Conservation (phyloP, 2,329 filamentous ascomycete species). For the Septoria petroselini region DNA sequence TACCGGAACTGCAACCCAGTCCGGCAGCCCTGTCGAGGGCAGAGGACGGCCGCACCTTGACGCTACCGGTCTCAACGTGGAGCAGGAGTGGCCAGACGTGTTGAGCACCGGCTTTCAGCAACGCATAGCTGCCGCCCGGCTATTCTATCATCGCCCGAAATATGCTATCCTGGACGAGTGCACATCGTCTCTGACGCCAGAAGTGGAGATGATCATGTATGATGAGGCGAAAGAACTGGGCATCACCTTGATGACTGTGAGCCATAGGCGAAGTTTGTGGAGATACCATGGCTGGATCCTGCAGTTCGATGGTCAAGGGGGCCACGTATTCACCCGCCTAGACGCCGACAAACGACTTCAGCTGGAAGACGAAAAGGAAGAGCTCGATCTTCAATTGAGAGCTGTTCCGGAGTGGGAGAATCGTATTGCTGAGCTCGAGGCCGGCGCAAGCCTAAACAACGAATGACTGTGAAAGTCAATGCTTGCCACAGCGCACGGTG, state of each 20-base stretch:
- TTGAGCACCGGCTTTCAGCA: conserved; percentile 91
- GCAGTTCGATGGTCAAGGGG: conserved; percentile 93
- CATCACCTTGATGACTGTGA: conserved; percentile 96
- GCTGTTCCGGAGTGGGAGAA: conserved; percentile 85
- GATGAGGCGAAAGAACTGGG: conserved; percentile 88
- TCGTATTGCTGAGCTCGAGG: conserved; percentile 70
- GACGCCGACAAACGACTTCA: conserved; percentile 82
- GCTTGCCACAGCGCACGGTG: too few relatives aligned
- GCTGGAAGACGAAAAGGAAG: conserved; percentile 95
- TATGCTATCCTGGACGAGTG: conserved; percentile 98
- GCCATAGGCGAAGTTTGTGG: conserved; percentile 87
- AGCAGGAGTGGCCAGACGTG: conserved; percentile 95
- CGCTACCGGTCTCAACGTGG: conserved; percentile 72
- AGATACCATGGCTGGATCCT: conserved; percentile 92
- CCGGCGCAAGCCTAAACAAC: conserved; percentile 23
- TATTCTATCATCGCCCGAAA: conserved; percentile 88
- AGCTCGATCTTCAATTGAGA: conserved; percentile 78
- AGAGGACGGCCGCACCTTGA: conserved; percentile 13
- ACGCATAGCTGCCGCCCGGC: conserved; percentile 89
- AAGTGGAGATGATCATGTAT: conserved; percentile 95
- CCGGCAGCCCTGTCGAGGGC: conserved; percentile 19
- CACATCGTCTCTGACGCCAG: conserved; percentile 89
- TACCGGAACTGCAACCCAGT: conserved; percentile 10
- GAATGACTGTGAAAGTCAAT: conserved; percentile 1
- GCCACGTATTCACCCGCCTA: conserved; percentile 82